Evolutionary conservation across 164 flowering plant species (phyloP), one percentile per base, ranked within the genome.

Genomic region (Aristolochia contorta): DNA sequence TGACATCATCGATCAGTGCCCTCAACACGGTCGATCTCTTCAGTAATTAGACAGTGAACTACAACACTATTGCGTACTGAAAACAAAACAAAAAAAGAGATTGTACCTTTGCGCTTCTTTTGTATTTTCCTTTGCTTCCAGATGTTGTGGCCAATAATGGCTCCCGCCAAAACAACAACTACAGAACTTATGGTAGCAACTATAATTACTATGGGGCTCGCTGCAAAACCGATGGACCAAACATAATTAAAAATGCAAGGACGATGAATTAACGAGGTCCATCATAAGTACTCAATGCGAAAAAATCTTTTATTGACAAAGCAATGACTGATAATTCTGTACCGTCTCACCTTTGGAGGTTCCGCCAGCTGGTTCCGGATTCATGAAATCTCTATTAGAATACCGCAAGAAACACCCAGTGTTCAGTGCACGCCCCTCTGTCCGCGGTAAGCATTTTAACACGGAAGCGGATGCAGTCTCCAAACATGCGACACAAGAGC

Each of bases 371-470:
- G 73, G 72, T 47, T 58, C 65, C 19, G 66, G 66, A 72, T 91
- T 91, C 65, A 91, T 82, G 72, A 91, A 91, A 71, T 89, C 70
- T 14, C 0, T 67, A 58, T 89, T 87, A 0, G 98, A 91, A 61
- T 85, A 91, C 75, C 93, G 83, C 83, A 91, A 67, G 70, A 89
- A 91, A 75, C 98, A 91, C 0, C 98, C 98, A 0, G 96, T 83
- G 59, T 81, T 56, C 49, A 91, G 53, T 4, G 92, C 96, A 16
- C 96, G 75, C 4, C 95, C 98, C 58, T 87, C 96, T 0, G 91
- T 80, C 79, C 78, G 67, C 23, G 98, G 96, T 76, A 91, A 78
- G 75, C 98, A 91, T 20, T 76, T 69, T 63, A 65, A 55, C 15
- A 85, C 37, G 0, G 86, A 80, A 0, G 74, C 64, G 12, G 89